Evolutionary conservation across 2,329 filamentous ascomycete species (phyloP).

Genomic region (Huntiella decipiens): DNA sequence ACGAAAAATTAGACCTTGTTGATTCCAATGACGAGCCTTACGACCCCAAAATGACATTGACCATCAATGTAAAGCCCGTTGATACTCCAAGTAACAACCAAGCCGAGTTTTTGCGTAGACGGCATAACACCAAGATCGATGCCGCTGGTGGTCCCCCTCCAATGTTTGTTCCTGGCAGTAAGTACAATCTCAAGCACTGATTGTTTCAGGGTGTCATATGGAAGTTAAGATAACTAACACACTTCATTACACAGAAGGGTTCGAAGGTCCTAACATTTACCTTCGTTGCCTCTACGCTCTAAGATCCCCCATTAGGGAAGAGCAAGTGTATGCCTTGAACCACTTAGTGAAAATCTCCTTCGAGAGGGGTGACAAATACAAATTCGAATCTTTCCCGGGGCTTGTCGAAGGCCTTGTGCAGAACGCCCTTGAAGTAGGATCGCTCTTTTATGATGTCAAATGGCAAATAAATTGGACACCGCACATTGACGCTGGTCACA

Average conservation of each 20-base stretch:
- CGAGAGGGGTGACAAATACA: slow-evolving; percentile 87
- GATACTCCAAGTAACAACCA: slow-evolving; percentile 59
- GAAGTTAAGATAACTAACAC: slow-evolving; percentile 7
- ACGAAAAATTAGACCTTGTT: slow-evolving; percentile 9
- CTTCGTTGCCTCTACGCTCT: slow-evolving; percentile 70
- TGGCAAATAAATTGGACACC: slow-evolving; percentile 59
- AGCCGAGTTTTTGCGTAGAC: slow-evolving; percentile 39
- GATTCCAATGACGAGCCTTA: slow-evolving; percentile 23
- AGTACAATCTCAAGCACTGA: slow-evolving; percentile 17
- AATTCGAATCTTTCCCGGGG: slow-evolving; percentile 78
- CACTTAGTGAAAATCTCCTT: slow-evolving; percentile 91
- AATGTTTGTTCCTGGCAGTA: slow-evolving; percentile 42
- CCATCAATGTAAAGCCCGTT: slow-evolving; percentile 43
- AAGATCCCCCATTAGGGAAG: slow-evolving; percentile 56
- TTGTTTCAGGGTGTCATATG: neutral
- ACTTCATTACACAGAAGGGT: slow-evolving; percentile 25
- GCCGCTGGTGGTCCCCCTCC: slow-evolving; percentile 28
- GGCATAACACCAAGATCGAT: slow-evolving; percentile 14
- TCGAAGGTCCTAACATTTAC: slow-evolving; percentile 76
- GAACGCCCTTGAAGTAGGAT: slow-evolving; percentile 61
- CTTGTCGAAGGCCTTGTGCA: slow-evolving; percentile 76
- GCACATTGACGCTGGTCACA: slow-evolving; percentile 28
- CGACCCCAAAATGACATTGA: slow-evolving; percentile 29
- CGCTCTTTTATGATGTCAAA: slow-evolving; percentile 61
- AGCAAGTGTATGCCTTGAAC: slow-evolving; percentile 84